Base-by-base conservation (phyloP, 2,329 filamentous ascomycete genomes). In the Akanthomyces lecanii region DNA sequence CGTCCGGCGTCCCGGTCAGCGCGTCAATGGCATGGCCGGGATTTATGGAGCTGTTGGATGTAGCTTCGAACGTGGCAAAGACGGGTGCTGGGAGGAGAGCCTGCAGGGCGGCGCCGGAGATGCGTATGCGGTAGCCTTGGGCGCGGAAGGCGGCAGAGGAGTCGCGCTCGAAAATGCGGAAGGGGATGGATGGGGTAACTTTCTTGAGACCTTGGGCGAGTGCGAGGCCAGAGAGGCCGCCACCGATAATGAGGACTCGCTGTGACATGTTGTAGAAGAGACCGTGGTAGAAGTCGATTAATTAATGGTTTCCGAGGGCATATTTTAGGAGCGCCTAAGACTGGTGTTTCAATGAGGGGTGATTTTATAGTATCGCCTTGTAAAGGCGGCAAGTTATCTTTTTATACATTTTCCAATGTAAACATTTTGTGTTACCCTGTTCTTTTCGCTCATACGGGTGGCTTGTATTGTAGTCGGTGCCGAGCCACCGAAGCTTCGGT, bases 111-210 rank as follows among this genome's bases (percentile, higher is more conserved):
- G 82, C 75, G 0, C 72, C 58, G 0, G 81, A 83, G 5, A 85
- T 76, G 21, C 83, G 80, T 7, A 85, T 73, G 2, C 83, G 73
- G 71, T 86, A 86, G 6, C 84, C 84, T 68, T 86, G 84, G 0
- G 79, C 81, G 30, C 84, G 82, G 66, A 81, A 82, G 11, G 62
- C 57, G 57, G 76, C 68, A 2, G 71, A 72, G 0, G 67, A 56
- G 60, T 82, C 79, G 53, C 79, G 79, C 68, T 85, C 82, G 66
- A 79, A 84, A 45, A 85, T 76, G 40, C 69, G 73, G 70, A 81
- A 83, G 3, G 75, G 73, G 23, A 79, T 76, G 33, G 51, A 16
- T 28, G 51, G 51, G 0, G 65, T 65, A 52, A 71, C 66, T 3
- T 55, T 65, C 1, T 67, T 69, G 1, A 77, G 71, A 14, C 71